Evolutionary conservation across 352 stramenopile genomes (phyloP).

Genomic region (Globisporangium splendens): DNA sequence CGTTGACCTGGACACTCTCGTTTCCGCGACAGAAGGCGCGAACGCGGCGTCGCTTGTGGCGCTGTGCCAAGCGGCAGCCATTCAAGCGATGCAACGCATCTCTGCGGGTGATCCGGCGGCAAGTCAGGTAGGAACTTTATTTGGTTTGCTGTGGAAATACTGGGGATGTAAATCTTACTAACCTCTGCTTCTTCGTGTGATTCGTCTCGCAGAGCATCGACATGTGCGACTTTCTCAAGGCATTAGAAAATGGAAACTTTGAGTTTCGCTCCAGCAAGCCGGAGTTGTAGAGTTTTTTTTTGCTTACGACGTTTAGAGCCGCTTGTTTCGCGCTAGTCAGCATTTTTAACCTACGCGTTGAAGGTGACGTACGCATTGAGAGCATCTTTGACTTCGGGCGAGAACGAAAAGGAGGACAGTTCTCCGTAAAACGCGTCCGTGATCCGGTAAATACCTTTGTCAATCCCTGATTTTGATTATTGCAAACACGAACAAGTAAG

Average conservation of each 20-base stretch:
- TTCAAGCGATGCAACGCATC: conserved; percentile 67
- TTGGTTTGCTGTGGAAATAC: not conserved
- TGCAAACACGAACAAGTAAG: not conserved
- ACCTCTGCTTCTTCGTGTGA: too few species aligned
- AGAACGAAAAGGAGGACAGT: conserved; percentile 51
- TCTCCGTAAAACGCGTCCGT: conserved; percentile 64
- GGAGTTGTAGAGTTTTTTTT: too few species aligned
- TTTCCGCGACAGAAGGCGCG: conserved; percentile 50
- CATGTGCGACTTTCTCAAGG: conserved; percentile 44
- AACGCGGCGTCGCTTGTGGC: conserved; percentile 76
- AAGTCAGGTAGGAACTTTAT: conserved; percentile 21
- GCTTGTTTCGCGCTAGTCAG: too few species aligned
- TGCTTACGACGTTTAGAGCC: too few species aligned
- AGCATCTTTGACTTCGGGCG: conserved; percentile 39
- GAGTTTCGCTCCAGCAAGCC: conserved; percentile 16
- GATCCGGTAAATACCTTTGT: conserved; percentile 80
- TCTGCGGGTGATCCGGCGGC: conserved; percentile 13
- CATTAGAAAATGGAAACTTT: conserved; percentile 36
- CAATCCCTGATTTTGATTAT: conserved; percentile 38
- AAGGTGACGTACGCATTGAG: conserved; percentile 46
- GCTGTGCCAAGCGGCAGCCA: conserved; percentile 66
- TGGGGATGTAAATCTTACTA: not conserved
- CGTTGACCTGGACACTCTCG: conserved; percentile 43
- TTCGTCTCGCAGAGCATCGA: conserved; percentile 20
- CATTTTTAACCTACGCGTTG: conserved; percentile 26